These are phyloP conservation scores for Trichosporon faecale DNA, from an alignment of 1,284 basidiomycete species.

Conservation along the genomic window DNA sequence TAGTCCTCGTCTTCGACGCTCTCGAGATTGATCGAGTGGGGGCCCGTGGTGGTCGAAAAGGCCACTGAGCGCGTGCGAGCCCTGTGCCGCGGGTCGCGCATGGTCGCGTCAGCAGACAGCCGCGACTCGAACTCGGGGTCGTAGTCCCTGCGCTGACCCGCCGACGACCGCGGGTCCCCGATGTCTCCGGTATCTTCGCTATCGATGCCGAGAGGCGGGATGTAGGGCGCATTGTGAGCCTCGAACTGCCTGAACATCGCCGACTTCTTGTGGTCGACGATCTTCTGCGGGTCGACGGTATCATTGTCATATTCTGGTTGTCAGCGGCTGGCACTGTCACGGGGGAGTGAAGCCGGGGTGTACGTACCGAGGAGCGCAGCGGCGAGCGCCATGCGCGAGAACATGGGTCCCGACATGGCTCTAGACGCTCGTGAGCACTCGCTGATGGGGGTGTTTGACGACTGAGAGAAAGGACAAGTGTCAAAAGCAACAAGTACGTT, in stretches of 20 bases:
- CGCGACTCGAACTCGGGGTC: conserved; percentile 9
- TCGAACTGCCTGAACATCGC: conserved; percentile 42
- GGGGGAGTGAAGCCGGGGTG: not conserved
- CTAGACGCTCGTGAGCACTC: not conserved
- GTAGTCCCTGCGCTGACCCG: not conserved
- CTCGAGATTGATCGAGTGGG: conserved; percentile 29
- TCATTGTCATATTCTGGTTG: conserved; percentile 50
- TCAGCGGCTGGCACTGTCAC: conserved; percentile 7
- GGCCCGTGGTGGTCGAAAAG: conserved; percentile 8
- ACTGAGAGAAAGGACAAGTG: not conserved
- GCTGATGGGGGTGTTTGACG: not conserved
- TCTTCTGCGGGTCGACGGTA: conserved; percentile 24
- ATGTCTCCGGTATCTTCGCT: not conserved
- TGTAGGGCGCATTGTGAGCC: conserved; percentile 12
- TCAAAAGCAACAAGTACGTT: not conserved
- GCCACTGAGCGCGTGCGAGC: conserved; percentile 20
- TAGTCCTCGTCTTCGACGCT: conserved; percentile 15
- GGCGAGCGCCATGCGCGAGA: conserved; percentile 42
- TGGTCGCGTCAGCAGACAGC: not conserved
- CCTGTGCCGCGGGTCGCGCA: conserved; percentile 6
- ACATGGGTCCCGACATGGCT: conserved; percentile 13
- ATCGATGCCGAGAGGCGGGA: conserved; percentile 22
- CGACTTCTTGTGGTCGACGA: conserved; percentile 34
- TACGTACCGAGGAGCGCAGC: conserved; percentile 39
- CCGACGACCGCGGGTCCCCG: conserved; percentile 2